Percentiles rank a stretch among this genome's conserved stretches.
Evolutionary conservation across 179 eudicot species (phyloP).

Genomic region (Silene vulgaris): DNA sequence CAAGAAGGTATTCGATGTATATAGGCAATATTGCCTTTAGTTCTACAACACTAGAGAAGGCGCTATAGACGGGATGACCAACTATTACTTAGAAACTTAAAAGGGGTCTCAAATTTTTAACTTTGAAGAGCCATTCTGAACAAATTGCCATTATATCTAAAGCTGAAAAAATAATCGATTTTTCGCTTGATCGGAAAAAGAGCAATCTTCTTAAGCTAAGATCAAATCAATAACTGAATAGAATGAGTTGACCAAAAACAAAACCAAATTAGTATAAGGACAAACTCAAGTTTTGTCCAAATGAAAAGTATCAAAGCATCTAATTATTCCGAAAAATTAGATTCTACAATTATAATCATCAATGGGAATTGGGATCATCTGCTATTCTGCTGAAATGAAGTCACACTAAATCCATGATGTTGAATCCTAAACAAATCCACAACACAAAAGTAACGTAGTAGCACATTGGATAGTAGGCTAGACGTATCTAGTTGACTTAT

Average conservation of each 20-base stretch:
- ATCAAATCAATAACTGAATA: background rate
- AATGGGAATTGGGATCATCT: background rate
- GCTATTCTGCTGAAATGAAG: background rate
- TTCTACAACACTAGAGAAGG: too few relatives aligned
- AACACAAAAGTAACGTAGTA: background rate
- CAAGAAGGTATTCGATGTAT: too few relatives aligned
- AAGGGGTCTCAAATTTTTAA: too few relatives aligned
- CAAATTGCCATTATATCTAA: background rate
- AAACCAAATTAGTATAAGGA: background rate
- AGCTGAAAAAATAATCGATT: background rate
- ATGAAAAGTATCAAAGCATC: background rate
- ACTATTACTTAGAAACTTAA: too few relatives aligned
- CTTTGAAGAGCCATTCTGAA: background rate
- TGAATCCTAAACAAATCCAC: background rate
- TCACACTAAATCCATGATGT: too few relatives aligned
- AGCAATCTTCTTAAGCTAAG: background rate
- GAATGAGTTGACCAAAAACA: background rate
- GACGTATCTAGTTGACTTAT: background rate
- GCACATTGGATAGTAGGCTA: too few relatives aligned
- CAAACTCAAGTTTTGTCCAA: background rate
- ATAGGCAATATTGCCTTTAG: too few relatives aligned
- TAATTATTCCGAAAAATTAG: background rate
- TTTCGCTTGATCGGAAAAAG: background rate
- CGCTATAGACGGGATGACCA: too few relatives aligned
- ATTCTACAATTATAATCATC: background rate